Evolutionary conservation across 2,329 filamentous ascomycete species (phyloP).

Genomic region (Phialophora macrospora): DNA sequence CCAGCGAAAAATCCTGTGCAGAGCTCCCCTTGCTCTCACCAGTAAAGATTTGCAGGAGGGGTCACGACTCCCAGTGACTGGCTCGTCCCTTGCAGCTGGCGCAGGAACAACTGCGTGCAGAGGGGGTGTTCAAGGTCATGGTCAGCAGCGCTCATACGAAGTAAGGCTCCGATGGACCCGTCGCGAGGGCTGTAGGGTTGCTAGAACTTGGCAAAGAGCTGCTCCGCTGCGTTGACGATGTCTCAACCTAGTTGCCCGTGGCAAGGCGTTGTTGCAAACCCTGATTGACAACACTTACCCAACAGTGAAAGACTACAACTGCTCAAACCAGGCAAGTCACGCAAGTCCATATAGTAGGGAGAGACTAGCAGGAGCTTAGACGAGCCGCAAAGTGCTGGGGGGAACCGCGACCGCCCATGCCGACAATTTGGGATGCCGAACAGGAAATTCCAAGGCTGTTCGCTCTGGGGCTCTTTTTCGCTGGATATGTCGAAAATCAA

Average conservation of each 20-base stretch:
- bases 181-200: not conserved
- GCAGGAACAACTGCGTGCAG: slow-evolving; percentile 11
- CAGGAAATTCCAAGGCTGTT: not conserved
- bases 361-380: not conserved
- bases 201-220: not conserved
- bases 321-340: slow-evolving; percentile 1
- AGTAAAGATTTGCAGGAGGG: not conserved
- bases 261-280: not conserved
- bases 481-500: slow-evolving; percentile 23
- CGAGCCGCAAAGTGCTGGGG: not conserved
- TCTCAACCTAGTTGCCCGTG: not conserved
- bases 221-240: not conserved
- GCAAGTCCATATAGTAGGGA: not conserved
- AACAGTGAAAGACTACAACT: slow-evolving; percentile 1
- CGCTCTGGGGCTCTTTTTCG: slow-evolving; percentile 4
- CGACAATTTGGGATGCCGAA: not conserved
- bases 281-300: not conserved
- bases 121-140: not conserved
- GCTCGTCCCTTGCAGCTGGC: slow-evolving; percentile 15
- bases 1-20: not conserved
- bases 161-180: not conserved
- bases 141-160: not conserved
- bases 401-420: not conserved
- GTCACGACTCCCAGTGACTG: not conserved
- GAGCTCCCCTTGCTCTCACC: slow-evolving; percentile 1